Evolutionary conservation across 208 protist species (phyloP).

Genomic region (Strigomonas culicis): DNA sequence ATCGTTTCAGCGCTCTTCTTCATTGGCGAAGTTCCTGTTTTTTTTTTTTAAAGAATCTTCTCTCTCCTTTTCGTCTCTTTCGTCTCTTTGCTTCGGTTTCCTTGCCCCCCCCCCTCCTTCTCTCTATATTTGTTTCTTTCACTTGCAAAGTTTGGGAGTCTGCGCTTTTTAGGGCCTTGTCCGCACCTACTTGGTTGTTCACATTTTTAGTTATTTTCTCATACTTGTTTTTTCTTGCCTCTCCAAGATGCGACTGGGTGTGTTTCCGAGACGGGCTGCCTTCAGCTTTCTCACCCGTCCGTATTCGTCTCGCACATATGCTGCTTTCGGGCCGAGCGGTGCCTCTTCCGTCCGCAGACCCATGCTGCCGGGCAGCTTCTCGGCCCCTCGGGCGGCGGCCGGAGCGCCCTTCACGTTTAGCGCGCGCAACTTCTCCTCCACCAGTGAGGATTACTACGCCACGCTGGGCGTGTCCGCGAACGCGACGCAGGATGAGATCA

Average conservation of each 20-base stretch:
- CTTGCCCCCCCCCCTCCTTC: not conserved
- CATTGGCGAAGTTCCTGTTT: no score
- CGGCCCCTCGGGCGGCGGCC: not conserved
- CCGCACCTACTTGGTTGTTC: not conserved
- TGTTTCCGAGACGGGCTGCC: not conserved
- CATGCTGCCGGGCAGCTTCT: not conserved
- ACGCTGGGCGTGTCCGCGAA: slow-evolving; percentile 66
- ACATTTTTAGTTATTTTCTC: not conserved
- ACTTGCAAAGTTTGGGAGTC: not conserved
- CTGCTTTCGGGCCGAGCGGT: no score
- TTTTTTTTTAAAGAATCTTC: not conserved
- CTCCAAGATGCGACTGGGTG: not conserved
- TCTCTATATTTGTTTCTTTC: slow-evolving; percentile 2
- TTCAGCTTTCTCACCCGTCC: not conserved
- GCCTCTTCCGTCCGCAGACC: no score
- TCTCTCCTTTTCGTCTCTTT: not conserved
- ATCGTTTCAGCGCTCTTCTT: no score
- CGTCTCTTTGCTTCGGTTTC: not conserved
- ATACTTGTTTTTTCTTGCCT: not conserved
- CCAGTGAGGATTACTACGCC: slow-evolving; percentile 61
- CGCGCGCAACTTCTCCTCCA: slow-evolving; percentile 15
- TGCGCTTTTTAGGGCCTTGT: not conserved
- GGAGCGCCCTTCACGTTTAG: not conserved
- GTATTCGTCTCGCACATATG: no score
- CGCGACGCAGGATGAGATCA: slow-evolving; percentile 87